Conservation (phyloP, 2,329 filamentous ascomycete species). For the Lecanicillium sp. region DNA sequence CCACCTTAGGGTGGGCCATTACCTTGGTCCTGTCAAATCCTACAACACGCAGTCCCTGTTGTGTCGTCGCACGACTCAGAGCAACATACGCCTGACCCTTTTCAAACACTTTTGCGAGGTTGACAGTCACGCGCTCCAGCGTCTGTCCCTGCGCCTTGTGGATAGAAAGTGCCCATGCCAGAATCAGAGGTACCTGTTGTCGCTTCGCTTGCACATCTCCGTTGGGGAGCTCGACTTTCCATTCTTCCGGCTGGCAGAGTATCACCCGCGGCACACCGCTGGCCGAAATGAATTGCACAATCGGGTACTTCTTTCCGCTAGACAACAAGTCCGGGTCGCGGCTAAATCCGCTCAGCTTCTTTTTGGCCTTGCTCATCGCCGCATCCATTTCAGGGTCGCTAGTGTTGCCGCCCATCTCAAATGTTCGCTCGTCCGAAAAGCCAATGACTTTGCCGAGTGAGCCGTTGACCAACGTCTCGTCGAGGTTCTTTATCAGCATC, state of each 20-base stretch:
- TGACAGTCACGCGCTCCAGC: conserved; percentile 86
- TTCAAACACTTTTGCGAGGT: conserved; percentile 87
- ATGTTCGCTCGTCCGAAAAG: conserved; percentile 31
- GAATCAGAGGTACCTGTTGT: conserved; percentile 74
- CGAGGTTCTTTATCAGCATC: conserved; percentile 99
- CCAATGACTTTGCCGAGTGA: conserved; percentile 73
- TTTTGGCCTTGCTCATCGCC: conserved; percentile 39
- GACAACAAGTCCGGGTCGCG: conserved; percentile 34
- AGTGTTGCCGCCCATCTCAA: conserved; percentile 32
- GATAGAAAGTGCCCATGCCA: conserved; percentile 95
- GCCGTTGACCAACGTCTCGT: conserved; percentile 88
- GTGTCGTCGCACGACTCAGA: conserved; percentile 82
- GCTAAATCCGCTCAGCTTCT: conserved; percentile 48
- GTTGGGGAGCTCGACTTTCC: conserved; percentile 96
- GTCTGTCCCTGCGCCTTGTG: conserved; percentile 98
- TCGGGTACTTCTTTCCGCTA: conserved; percentile 58
- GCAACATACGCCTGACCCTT: conserved; percentile 98
- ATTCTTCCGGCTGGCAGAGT: conserved; percentile 78
- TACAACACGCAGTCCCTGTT: conserved; percentile 79
- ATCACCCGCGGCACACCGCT: conserved; percentile 61
- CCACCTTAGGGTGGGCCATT: conserved; percentile 84
- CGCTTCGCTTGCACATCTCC: conserved; percentile 89
- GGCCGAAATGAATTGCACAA: conserved; percentile 72
- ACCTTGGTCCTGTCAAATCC: conserved; percentile 87
- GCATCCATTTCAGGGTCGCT: conserved; percentile 34